Conservation (phyloP, 2,329 filamentous ascomycete species). For the Lojkania enalia region DNA sequence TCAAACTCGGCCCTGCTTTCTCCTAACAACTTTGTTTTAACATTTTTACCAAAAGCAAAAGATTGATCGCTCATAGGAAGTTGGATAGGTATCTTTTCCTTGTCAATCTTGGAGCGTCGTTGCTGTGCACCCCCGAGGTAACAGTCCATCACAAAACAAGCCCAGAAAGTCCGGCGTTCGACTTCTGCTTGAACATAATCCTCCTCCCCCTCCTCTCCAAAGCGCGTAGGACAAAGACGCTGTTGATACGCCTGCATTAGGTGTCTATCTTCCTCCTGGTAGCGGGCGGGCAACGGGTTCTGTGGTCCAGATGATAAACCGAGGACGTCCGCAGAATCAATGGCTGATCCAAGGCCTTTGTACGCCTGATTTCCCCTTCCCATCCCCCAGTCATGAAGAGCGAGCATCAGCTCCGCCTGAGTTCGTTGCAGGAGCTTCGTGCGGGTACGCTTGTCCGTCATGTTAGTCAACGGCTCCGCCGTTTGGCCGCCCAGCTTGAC, state of each 20-base stretch:
- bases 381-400: slow-evolving; percentile 72
- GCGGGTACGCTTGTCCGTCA: slow-evolving; percentile 42
- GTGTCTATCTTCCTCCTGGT: slow-evolving; percentile 40
- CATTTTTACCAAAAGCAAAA: not conserved
- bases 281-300: slow-evolving; percentile 29
- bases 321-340: slow-evolving; percentile 59
- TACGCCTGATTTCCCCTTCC: slow-evolving; percentile 65
- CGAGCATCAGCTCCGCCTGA: slow-evolving; percentile 71
- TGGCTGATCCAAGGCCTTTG: slow-evolving; percentile 63
- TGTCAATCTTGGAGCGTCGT: not conserved
- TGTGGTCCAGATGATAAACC: slow-evolving; percentile 34
- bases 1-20: too few relatives aligned
- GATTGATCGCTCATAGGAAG: not conserved
- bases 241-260: slow-evolving; percentile 29
- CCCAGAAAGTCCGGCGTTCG: not conserved
- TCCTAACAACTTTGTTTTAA: not conserved
- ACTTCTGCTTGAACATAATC: not conserved
- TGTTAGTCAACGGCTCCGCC: slow-evolving; percentile 5
- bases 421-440: slow-evolving; percentile 65
- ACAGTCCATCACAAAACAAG: not conserved
- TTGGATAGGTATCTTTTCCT: not conserved
- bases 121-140: not conserved
- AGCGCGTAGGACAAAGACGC: not conserved
- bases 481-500: slow-evolving; percentile 45
- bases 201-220: not conserved